Conservation (phyloP, 1,139 yeast species). For the Lodderomyces parapsilosis region DNA sequence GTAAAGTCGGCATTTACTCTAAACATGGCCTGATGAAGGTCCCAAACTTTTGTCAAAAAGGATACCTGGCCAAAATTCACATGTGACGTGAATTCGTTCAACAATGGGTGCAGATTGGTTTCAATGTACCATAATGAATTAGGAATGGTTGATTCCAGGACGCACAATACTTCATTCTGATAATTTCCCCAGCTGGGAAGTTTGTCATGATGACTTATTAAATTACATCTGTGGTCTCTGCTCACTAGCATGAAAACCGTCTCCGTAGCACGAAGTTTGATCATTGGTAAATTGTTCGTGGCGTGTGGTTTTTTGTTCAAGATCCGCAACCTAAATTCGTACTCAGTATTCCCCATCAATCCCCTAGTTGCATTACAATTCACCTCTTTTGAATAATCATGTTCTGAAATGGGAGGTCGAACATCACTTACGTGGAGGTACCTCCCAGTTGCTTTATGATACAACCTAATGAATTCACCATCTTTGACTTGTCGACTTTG, state of each 20-base stretch:
- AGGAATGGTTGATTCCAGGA: conserved; percentile 57
- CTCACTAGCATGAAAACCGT: conserved; percentile 60
- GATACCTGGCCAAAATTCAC: conserved; percentile 25
- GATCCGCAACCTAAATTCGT: conserved; percentile 50
- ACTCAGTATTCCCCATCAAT: conserved; percentile 48
- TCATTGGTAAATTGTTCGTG: conserved; percentile 31
- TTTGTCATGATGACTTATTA: conserved; percentile 59
- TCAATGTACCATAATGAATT: conserved; percentile 70
- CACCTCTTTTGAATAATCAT: conserved; percentile 76
- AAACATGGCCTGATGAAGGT: conserved; percentile 37
- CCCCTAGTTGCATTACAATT: conserved; percentile 58
- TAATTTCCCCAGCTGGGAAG: conserved; percentile 70
- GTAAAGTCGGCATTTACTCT: conserved; percentile 27
- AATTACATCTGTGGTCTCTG: conserved; percentile 56
- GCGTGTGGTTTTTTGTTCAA: conserved; percentile 27
- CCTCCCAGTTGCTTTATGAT: conserved; percentile 60
- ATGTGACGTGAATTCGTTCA: conserved; percentile 24
- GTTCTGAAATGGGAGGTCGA: conserved; percentile 77
- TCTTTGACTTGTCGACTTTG: conserved; percentile 41
- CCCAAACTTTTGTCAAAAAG: conserved; percentile 30
- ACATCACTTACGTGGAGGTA: conserved; percentile 57
- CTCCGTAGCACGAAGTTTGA: conserved; percentile 49
- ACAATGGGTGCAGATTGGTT: conserved; percentile 52
- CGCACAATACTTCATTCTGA: conserved; percentile 77
- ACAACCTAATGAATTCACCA: conserved; percentile 55